A percentile compares a stretch with the other conserved stretches of the same genome.
Conservation (phyloP, 495 filamentous ascomycete species). For the Penicillium egyptiacum region DNA sequence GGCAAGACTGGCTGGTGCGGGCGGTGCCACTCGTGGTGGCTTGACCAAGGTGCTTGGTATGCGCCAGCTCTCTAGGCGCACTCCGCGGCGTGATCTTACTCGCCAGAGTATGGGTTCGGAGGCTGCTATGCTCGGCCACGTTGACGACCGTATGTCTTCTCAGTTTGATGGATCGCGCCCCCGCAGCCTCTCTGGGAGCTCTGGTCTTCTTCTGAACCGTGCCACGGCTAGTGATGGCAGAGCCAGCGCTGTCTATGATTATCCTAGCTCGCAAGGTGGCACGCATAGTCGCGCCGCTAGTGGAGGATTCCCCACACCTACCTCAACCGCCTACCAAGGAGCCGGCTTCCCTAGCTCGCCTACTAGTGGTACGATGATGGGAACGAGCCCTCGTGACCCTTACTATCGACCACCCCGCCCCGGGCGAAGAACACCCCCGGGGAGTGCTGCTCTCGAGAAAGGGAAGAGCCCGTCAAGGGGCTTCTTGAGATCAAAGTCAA, state of each 20-base stretch:
- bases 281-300: constrained; percentile 47
- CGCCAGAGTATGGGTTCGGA: constrained; percentile 78
- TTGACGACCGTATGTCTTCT: constrained; percentile 63
- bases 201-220: constrained; percentile 67
- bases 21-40: constrained; percentile 80
- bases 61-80: constrained; percentile 82
- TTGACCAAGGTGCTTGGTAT: constrained; percentile 88
- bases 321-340: constrained; percentile 69
- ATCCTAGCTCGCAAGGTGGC: constrained; percentile 47
- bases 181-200: constrained; percentile 82
- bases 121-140: constrained; percentile 71
- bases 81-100: constrained; percentile 58
- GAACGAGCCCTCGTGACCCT: constrained; percentile 57
- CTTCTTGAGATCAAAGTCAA: constrained; percentile 39
- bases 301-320: constrained; percentile 62
- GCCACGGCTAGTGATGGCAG: constrained; percentile 49
- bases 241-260: constrained; percentile 46
- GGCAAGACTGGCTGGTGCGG: constrained; percentile 76
- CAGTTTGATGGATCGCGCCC: constrained; percentile 66
- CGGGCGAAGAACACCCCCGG: constrained; percentile 59
- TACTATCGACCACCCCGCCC: constrained; percentile 84
- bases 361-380: constrained; percentile 46
- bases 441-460: constrained; percentile 39
- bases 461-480: constrained; percentile 37
- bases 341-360: constrained; percentile 46